phyloP scores from a whole-genome alignment of 768 basidiomycete genomes.

The Phallus indusiatus region DNA sequence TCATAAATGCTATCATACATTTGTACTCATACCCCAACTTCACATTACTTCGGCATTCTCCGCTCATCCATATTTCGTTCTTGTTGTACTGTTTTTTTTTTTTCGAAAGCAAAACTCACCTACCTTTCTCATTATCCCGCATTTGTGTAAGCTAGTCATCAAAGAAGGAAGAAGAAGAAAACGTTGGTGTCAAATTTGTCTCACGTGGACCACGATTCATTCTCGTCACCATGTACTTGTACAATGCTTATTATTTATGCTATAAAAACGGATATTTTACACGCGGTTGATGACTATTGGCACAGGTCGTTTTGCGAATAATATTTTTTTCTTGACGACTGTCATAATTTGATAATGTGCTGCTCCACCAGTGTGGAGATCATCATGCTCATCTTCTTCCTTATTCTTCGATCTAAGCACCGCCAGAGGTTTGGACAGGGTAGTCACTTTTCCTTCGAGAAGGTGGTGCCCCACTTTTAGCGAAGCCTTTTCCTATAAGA shows the following conservation, averaged over 20 bases:
- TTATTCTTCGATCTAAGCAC: conserved; percentile 34
- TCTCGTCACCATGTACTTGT: not conserved
- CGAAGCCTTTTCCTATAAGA: conserved; percentile 59
- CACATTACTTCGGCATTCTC: not conserved
- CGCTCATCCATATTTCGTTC: too few relatives aligned
- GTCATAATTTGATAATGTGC: conserved; percentile 54
- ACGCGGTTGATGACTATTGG: conserved; percentile 35
- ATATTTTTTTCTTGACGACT: conserved; percentile 70
- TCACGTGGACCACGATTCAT: too few relatives aligned
- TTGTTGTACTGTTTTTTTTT: too few relatives aligned
- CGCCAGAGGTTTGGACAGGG: conserved; percentile 72
- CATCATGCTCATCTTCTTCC: conserved; percentile 17
- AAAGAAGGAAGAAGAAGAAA: too few relatives aligned
- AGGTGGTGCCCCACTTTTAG: conserved; percentile 82
- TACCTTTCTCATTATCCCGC: too few relatives aligned
- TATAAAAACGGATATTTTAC: not conserved
- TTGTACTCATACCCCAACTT: not conserved
- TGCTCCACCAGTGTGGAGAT: conserved; percentile 12
- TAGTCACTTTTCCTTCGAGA: conserved; percentile 77
- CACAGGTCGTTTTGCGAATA: conserved; percentile 78
- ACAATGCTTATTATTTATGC: not conserved
- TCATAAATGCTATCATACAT: not conserved
- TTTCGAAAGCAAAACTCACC: too few relatives aligned
- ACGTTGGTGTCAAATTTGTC: too few relatives aligned
- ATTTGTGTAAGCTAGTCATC: too few relatives aligned